phyloP scores from a whole-genome alignment of 2,329 filamentous ascomycete species.

The Sordariomycetes sp. region DNA sequence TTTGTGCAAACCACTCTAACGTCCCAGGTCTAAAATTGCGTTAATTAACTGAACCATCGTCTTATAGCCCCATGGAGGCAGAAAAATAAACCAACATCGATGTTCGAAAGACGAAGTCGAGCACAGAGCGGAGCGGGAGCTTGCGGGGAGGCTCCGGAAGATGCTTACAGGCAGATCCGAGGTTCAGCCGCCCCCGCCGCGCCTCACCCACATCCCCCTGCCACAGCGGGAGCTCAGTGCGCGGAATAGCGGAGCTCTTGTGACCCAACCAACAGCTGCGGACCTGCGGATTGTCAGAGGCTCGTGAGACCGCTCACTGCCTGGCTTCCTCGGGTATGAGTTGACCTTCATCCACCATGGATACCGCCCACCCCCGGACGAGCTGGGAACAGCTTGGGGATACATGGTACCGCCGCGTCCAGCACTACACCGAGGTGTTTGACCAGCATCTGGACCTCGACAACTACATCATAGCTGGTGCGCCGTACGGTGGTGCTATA shows the following conservation, averaged over 20 bases:
- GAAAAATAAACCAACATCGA: too few relatives aligned
- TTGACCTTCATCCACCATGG: conserved; percentile 25
- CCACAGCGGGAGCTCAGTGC: too few relatives aligned
- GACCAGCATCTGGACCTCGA: conserved; percentile 88
- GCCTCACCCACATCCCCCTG: too few relatives aligned
- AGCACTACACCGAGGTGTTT: conserved; percentile 87
- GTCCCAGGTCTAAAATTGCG: too few relatives aligned
- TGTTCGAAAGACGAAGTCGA: too few relatives aligned
- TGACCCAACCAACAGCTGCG: background rate
- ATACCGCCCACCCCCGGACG: conserved; percentile 55
- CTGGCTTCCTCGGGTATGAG: background rate
- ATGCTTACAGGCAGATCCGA: too few relatives aligned
- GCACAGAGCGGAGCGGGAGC: too few relatives aligned
- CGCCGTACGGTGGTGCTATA: conserved; percentile 85
- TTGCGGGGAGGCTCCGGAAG: too few relatives aligned
- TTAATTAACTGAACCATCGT: too few relatives aligned
- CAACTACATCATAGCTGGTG: conserved; percentile 83
- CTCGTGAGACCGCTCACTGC: background rate
- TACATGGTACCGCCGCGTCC: conserved; percentile 88
- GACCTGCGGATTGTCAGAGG: background rate
- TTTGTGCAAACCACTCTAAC: too few relatives aligned
- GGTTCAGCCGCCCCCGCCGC: too few relatives aligned
- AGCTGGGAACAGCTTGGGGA: conserved; percentile 93
- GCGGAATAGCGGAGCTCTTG: background rate
- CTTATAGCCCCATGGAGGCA: too few relatives aligned